Conservation (phyloP, 192 early-diverging fungal genomes). For the Kappamyces sp. region DNA sequence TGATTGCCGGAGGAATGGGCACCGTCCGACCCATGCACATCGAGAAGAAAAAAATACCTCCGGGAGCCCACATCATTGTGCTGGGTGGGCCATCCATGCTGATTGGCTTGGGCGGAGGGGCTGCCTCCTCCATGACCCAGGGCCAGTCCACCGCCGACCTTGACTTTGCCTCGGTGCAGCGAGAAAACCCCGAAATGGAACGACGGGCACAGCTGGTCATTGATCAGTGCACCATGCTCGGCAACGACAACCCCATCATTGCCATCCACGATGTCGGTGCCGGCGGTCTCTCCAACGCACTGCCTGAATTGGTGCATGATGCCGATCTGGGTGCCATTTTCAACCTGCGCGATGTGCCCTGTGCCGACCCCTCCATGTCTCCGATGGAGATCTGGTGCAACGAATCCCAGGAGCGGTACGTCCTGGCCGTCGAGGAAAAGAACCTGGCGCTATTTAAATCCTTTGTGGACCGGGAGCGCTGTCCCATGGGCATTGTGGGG, state of each 20-base stretch:
- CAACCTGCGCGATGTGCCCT: constrained; percentile 85
- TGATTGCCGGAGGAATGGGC: constrained; percentile 97
- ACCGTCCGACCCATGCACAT: constrained; percentile 85
- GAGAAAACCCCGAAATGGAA: constrained; percentile 99
- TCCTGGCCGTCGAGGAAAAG: constrained; percentile 77
- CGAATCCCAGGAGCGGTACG: constrained; percentile 98
- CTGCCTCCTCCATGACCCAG: constrained; percentile 89
- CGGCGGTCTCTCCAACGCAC: constrained; percentile 95
- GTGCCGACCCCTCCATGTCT: constrained; percentile 86
- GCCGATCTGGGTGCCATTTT: constrained; percentile 82
- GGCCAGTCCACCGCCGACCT: constrained; percentile 82
- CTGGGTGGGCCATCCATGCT: constrained; percentile 97
- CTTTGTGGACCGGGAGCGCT: constrained; percentile 86
- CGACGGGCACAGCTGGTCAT: constrained; percentile 95
- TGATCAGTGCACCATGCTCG: constrained; percentile 83
- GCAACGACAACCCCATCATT: constrained; percentile 74
- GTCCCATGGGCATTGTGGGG: constrained; percentile 87
- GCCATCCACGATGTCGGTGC: constrained; percentile 99
- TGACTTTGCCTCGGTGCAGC: constrained; percentile 97
- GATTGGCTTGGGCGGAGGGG: constrained; percentile 98
- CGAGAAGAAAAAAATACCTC: constrained; percentile 76
- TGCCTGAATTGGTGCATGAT: constrained; percentile 98
- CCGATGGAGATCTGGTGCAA: constrained; percentile 99
- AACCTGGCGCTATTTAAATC: constrained; percentile 60
- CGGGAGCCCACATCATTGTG: constrained; percentile 75